Base-by-base conservation (phyloP, 225 moss, liverwort and hornwort genomes). In the Thuidium tamariscinum region DNA sequence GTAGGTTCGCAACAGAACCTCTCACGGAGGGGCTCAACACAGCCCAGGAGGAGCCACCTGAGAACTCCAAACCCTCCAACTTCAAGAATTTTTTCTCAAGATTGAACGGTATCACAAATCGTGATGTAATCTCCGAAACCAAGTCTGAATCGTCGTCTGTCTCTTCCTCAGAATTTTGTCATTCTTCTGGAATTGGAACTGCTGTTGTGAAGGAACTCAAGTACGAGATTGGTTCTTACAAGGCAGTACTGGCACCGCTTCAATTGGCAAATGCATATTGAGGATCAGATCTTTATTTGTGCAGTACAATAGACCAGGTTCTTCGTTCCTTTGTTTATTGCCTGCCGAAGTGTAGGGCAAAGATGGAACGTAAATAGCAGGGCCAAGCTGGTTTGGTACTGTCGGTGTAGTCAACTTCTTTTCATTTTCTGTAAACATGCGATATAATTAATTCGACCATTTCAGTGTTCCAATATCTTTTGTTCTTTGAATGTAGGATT, bases 21-120 rank as follows among this genome's bases (percentile, higher is more conserved):
- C 89, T 98, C 64, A 92, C 95, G 32, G 95, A 95, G 86, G 92
- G 93, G 21, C 94, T 96, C 51, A 98, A 96, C 81, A 86, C 92
- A 27, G 96, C 93, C 71, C 92, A 95, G 63, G 92, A 74, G 59
- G 85, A 46, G 69, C 78, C 23, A 64, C 54, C 69, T 32, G 90
- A 88, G 66, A 61, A 66, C 37, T 61, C 49, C 7, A 89, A 89
- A 63, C 66, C 83, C 52, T 75, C 74, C 7, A 73, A 83, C 56
- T 90, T 88, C 77, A 91, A 91, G 87, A 85, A 68, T 44, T 86
- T 86, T 39, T 87, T 84, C 64, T 87, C 89, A 26, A 80, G 70
- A 32, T 74, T 87, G 62, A 81, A 81, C 34, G 89, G 86, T n/a
- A 73, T 71, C 62, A 74, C 82, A 19, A 82, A 61, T 42, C 67